These are phyloP conservation scores for Talaromyces sp. DNA, from an alignment of 2,329 filamentous ascomycete species.

Conservation along the genomic window DNA sequence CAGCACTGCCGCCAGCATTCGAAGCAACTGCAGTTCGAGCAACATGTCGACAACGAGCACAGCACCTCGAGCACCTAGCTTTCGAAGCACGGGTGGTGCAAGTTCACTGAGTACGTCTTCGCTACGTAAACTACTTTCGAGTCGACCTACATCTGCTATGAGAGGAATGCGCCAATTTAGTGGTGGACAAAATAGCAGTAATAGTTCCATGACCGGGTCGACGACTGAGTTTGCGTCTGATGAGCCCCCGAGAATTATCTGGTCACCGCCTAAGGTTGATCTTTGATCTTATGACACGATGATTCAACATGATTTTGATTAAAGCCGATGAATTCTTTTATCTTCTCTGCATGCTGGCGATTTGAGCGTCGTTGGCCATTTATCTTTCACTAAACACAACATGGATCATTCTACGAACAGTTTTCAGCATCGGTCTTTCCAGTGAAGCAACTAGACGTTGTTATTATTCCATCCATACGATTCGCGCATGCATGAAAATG, in stretches of 20 bases:
- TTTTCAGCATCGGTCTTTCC: neutral
- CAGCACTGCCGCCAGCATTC: slow-evolving; percentile 24
- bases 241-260: slow-evolving; percentile 32
- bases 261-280: slow-evolving; percentile 35
- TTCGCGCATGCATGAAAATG: neutral
- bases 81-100: slow-evolving; percentile 27
- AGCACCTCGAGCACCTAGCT: slow-evolving; percentile 25
- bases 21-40: slow-evolving; percentile 35
- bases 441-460: neutral
- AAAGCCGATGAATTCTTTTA: neutral
- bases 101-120: slow-evolving; percentile 31
- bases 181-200: slow-evolving; percentile 19
- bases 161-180: slow-evolving; percentile 13
- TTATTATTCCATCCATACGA: neutral
- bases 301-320: neutral
- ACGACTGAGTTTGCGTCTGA: slow-evolving; percentile 26
- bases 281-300: slow-evolving; percentile 16
- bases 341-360: neutral
- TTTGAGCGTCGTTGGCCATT: neutral
- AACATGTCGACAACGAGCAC: slow-evolving; percentile 29
- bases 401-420: neutral
- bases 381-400: neutral
- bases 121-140: slow-evolving; percentile 31
- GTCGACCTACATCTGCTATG: slow-evolving; percentile 20
- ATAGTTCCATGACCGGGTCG: slow-evolving; percentile 23